A percentile compares a stretch with the other conserved stretches of the same genome.
Evolutionary conservation across 768 basidiomycete genomes (phyloP).

Genomic region (Suillus spraguei): DNA sequence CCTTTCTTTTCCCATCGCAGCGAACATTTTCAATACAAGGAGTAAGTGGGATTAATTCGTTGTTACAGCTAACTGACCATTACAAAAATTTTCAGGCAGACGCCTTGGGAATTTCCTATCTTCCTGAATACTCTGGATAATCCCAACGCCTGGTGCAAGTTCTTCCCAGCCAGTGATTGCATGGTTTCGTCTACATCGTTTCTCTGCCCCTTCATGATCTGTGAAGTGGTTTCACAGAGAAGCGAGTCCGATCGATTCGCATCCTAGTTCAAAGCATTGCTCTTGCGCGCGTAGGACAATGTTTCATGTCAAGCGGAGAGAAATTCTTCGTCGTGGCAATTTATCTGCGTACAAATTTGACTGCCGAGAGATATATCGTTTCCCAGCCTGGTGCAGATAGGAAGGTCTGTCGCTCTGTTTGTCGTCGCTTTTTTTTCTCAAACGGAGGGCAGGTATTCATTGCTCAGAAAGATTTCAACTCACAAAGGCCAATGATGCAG

Average conservation of each 20-base stretch:
- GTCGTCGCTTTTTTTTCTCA: background rate
- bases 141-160: background rate
- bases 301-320: background rate
- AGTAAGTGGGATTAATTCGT: constrained; percentile 5
- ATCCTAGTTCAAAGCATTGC: constrained; percentile 22
- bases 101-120: constrained; percentile 16
- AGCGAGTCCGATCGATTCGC: background rate
- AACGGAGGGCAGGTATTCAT: constrained; percentile 14
- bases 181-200: constrained; percentile 1
- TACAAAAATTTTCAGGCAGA: constrained; percentile 13
- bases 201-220: constrained; percentile 17
- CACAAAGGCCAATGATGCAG: background rate
- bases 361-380: constrained; percentile 11
- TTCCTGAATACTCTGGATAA: background rate
- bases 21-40: background rate
- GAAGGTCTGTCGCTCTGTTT: background rate
- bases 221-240: constrained; percentile 11
- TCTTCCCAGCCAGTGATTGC: constrained; percentile 12
- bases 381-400: constrained; percentile 2
- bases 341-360: constrained; percentile 10
- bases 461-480: constrained; percentile 6
- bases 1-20: constrained; percentile 13
- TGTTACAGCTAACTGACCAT: background rate
- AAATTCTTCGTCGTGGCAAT: constrained; percentile 21
- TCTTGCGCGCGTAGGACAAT: constrained; percentile 2